A percentile compares a stretch with the other conserved stretches of the same genome.
These are phyloP conservation scores for Circinella umbellata DNA, from an alignment of 371 early-diverging fungal genomes.

Conservation along the genomic window DNA sequence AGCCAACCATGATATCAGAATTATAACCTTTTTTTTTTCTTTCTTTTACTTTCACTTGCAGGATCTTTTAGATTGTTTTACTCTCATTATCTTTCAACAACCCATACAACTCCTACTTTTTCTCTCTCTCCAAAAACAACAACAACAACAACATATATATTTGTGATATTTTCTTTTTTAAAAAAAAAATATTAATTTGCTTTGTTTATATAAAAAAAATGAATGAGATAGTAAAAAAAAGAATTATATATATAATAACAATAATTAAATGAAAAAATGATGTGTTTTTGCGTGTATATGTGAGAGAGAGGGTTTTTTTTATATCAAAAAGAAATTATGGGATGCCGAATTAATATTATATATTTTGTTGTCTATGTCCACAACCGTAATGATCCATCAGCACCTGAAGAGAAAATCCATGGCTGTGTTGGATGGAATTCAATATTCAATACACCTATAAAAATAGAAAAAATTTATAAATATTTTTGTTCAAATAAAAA, in stretches of 20 bases:
- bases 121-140: too few species aligned
- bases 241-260: neutral
- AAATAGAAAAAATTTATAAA: neutral
- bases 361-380: slow-evolving; percentile 61
- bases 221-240: neutral
- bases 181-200: neutral
- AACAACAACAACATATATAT: too few species aligned
- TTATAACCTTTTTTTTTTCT: too few species aligned
- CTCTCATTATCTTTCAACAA: too few species aligned
- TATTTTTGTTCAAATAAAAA: neutral
- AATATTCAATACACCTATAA: slow-evolving; percentile 76
- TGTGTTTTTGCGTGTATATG: too few species aligned
- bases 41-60: neutral
- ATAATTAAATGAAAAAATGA: too few species aligned
- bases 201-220: slow-evolving; percentile 1
- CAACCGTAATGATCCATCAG: slow-evolving; percentile 78
- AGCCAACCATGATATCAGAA: neutral
- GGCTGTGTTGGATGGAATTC: slow-evolving; percentile 97
- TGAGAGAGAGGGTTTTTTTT: neutral
- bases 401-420: slow-evolving; percentile 89
- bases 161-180: too few species aligned
- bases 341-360: neutral
- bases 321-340: neutral
- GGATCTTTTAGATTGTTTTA: neutral
- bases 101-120: too few species aligned